Base-by-base conservation (phyloP, 148 eudicot species). In the Amaranthus hypochondriacus region DNA sequence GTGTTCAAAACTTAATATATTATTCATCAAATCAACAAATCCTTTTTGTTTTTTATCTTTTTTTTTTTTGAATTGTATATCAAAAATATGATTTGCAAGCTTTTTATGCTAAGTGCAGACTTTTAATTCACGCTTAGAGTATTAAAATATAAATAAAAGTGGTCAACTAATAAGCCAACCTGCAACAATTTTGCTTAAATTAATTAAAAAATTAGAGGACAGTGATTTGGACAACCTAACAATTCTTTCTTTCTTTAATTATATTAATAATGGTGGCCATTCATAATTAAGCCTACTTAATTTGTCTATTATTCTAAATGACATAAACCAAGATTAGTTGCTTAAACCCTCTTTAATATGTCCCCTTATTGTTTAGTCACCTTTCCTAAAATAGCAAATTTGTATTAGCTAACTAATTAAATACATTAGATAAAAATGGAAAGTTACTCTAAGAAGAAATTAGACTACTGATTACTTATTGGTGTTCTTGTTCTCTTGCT, bases 271-370 rank as follows among this genome's bases (percentile, higher is more conserved):
- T 53, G 68, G 46, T 28, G 5, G 1, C 15, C 43, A 28, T 52
- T 66, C 11, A 68, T 73, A 60, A 79, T 74, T 73, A 79, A 79
- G 59, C 62, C 62, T 43, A 10, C 49, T 60, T 4, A 58, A 42
- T 64, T 73, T 67, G 18, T 21, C 72, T n/a, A 73, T 72, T 73
- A 72, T 18, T 67, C 11, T 66, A 66, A 78, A 48, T 53, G 10
- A 54, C 49, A 51, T 47, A 68, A 71, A 78, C 73, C 48, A 74
- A 68, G 81, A 74, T 74, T 79, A 74, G 81, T 74, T 61, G 66
- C 75, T 73, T 74, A 74, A 74, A 67, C 48, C 48, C 11, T 28
- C 39, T 7, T 49, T n/a, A n/a, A 69, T 61, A 59, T 59, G 67
- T 28, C 39, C 47, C 67, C 58, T 47, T 65, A 13, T 10, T 78